Conservation (phyloP, 768 basidiomycete genomes). For the Suillus occidentalis region DNA sequence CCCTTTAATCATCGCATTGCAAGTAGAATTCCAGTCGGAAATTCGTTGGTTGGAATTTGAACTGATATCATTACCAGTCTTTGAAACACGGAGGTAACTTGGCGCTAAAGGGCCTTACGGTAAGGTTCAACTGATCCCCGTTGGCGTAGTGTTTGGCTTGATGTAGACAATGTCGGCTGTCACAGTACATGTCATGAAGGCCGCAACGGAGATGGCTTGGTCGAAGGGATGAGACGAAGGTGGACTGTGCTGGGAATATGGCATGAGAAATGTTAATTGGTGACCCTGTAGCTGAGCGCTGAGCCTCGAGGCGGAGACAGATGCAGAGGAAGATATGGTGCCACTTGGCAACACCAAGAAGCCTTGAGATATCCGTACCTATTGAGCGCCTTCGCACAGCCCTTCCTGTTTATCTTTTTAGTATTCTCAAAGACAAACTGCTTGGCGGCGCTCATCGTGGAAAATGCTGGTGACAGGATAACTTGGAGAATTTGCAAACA, state of each 20-base stretch:
- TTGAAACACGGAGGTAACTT: not conserved
- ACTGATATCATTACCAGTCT: not conserved
- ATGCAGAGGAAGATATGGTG: constrained; percentile 15
- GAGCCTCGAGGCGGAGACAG: constrained; percentile 7
- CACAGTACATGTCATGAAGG: constrained; percentile 65
- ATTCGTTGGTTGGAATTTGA: not conserved
- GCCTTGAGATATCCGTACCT: constrained; percentile 36
- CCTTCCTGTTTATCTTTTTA: constrained; percentile 45
- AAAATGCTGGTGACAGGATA: constrained; percentile 39
- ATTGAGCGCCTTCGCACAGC: constrained; percentile 36
- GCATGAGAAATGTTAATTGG: constrained; percentile 24
- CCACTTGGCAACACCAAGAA: constrained; percentile 13
- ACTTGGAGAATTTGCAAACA: constrained; percentile 28
- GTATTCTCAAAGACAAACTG: constrained; percentile 36
- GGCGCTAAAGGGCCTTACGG: not conserved
- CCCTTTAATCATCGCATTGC: not conserved
- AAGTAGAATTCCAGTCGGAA: not conserved
- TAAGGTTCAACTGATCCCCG: constrained; percentile 51
- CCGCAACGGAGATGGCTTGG: constrained; percentile 74
- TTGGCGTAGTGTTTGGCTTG: constrained; percentile 80
- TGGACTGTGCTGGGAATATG: constrained; percentile 78
- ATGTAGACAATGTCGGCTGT: constrained; percentile 58
- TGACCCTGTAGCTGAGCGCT: constrained; percentile 2
- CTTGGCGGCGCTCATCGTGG: constrained; percentile 38
- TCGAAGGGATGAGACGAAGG: constrained; percentile 73